Evolutionary conservation across 2,329 filamentous ascomycete species (phyloP), one percentile per base, ranked within the genome.

Genomic region (Exserohilum turcica): DNA sequence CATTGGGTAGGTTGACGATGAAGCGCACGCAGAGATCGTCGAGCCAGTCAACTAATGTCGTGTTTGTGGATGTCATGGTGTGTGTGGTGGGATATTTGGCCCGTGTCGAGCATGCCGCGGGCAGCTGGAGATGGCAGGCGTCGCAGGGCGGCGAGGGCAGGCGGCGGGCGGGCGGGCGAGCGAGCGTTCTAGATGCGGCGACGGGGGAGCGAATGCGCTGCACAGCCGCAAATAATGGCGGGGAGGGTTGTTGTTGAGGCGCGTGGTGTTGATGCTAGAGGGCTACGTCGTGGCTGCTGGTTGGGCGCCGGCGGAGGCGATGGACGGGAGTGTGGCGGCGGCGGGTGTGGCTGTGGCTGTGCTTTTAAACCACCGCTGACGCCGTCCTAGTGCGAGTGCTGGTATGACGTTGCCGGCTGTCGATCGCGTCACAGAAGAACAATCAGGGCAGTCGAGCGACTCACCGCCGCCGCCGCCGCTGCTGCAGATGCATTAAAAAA

Each of bases 1-100:
- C 91, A 61, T 90, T 84, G 39, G 95, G 94, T 57, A 97, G 85
- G 78, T 99, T 97, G 76, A 97, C 91, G 72, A 99, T 93, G 78
- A 99, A 99, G 73, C 95, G 91, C 74, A 96, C 93, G 77, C 92
- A 96, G 55, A 97, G 85, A 78, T 97, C 93, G 86, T 97, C 93
- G 80, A 97, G 84, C 92, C 92, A 96, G 77, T 96, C 91, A 84
- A 92, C 89, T 80, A 96, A 82, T 77, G 86, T 86, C 89, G 94
- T 91, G 76, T 88, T 90, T 81, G 80, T 79, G 80, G 85, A 82
- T 79, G 85, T 81, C 89, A 93, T 93, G 72, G 48, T 62, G 57
- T 44, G 36, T 24, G 58, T 44, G 46, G 52, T 54, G 16, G 35
- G 8, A 27, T 19, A 33, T 44, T 73, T 86, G 83, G 74, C 74